Conservation (phyloP, 805 yeast genomes). For the Wickerhamomyces chambardii region DNA sequence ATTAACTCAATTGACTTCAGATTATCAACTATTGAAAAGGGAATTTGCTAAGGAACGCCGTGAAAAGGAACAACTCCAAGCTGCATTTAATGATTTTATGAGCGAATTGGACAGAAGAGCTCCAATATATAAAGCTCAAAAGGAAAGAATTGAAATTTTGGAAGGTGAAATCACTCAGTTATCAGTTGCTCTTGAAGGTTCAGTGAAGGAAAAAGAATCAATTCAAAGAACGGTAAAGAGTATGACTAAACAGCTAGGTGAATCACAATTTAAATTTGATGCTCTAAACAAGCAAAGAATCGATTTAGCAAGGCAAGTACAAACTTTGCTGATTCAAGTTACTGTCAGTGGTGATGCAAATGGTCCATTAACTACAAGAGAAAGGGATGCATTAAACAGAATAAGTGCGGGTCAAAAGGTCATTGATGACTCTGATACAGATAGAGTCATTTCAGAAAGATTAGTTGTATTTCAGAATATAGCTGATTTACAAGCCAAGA, state of each 20-base stretch:
- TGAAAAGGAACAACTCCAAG: constrained; percentile 61
- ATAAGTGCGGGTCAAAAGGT: constrained; percentile 27
- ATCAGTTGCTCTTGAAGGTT: constrained; percentile 43
- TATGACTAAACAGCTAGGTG: constrained; percentile 14
- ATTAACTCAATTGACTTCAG: constrained; percentile 56
- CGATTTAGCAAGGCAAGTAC: constrained; percentile 82
- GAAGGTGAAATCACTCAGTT: constrained; percentile 49
- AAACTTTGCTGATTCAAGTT: constrained; percentile 59
- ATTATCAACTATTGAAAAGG: constrained; percentile 52
- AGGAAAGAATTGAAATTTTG: constrained; percentile 44
- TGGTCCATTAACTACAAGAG: constrained; percentile 54
- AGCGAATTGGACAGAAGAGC: constrained; percentile 70
- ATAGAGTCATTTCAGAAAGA: constrained; percentile 59
- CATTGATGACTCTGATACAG: constrained; percentile 53
- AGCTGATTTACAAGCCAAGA: constrained; percentile 62
- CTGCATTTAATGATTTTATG: constrained; percentile 63
- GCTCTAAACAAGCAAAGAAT: constrained; percentile 46
- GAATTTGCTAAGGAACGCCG: constrained; percentile 62
- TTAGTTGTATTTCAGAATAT: constrained; percentile 62
- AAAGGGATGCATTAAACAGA: constrained; percentile 52
- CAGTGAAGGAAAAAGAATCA: constrained; percentile 38
- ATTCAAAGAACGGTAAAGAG: constrained; percentile 18
- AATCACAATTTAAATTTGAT: constrained; percentile 25
- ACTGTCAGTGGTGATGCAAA: constrained; percentile 46
- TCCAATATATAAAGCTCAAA: constrained; percentile 65